These are phyloP conservation scores for Suillus luteus DNA, from an alignment of 768 basidiomycete species.

Conservation along the genomic window DNA sequence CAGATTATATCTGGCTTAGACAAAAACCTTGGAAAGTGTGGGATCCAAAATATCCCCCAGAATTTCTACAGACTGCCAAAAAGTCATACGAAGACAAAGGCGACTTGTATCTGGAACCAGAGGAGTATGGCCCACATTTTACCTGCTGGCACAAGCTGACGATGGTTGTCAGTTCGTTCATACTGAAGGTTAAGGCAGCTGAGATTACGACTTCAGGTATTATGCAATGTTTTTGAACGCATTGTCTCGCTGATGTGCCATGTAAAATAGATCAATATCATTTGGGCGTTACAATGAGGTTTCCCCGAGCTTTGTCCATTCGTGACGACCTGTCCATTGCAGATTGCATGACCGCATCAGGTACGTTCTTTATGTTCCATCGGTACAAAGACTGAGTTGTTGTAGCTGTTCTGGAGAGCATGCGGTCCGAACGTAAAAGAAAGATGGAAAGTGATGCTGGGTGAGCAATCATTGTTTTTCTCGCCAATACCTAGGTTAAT, in stretches of 20 bases:
- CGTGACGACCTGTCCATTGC: conserved; percentile 74
- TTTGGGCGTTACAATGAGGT: conserved; percentile 88
- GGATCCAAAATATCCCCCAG: conserved; percentile 72
- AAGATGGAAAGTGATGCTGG: conserved; percentile 66
- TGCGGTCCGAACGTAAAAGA: conserved; percentile 69
- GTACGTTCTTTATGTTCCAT: conserved; percentile 35
- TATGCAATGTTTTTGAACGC: conserved; percentile 13
- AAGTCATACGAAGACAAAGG: conserved; percentile 77
- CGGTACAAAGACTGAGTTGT: conserved; percentile 4
- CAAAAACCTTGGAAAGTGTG: conserved; percentile 81
- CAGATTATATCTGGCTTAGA: conserved; percentile 85
- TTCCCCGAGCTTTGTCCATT: conserved; percentile 82
- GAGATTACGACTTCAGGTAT: conserved; percentile 80
- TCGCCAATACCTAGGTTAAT: not conserved
- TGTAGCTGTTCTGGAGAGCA: conserved; percentile 58
- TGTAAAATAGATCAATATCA: conserved; percentile 70
- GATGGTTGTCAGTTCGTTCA: conserved; percentile 71
- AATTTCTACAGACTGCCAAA: conserved; percentile 64
- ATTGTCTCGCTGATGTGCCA: not conserved
- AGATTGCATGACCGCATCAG: conserved; percentile 73
- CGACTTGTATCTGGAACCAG: conserved; percentile 87
- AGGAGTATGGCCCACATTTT: conserved; percentile 57
- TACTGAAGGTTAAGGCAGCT: conserved; percentile 90
- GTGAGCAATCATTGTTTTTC: conserved; percentile 33
- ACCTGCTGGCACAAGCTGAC: not conserved